A percentile compares a stretch with the other conserved stretches of the same genome.
Evolutionary conservation across 805 yeast species (phyloP).

Genomic region (Cyberlindnera samutprakarnensis): DNA sequence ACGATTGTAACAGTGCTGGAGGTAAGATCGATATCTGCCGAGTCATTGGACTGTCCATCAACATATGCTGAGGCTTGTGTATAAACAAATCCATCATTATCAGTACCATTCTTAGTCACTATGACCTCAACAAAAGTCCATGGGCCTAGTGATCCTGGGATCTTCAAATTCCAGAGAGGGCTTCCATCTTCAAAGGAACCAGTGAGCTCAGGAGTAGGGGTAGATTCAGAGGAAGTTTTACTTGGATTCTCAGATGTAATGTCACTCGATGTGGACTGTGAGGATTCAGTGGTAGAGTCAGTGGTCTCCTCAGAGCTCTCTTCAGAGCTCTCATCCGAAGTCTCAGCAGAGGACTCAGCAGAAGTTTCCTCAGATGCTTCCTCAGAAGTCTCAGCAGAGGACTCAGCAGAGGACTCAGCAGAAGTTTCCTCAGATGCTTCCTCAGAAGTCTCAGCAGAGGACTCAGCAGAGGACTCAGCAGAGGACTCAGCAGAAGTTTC

Average conservation of each 20-base stretch:
- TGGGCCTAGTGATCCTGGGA: background rate
- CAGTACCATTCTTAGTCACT: background rate
- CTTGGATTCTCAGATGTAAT: background rate
- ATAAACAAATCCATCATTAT: background rate
- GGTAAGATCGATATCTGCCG: background rate
- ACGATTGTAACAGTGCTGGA: background rate
- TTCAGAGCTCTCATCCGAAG: background rate
- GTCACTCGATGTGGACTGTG: background rate
- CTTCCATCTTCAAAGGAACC: background rate
- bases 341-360: background rate
- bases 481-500: background rate
- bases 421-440: background rate
- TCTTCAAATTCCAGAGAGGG: background rate
- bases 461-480: slow-evolving; percentile 1
- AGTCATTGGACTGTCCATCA: background rate
- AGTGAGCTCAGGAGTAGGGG: background rate
- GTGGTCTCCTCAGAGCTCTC: background rate
- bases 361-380: background rate
- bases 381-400: background rate
- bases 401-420: background rate
- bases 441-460: background rate
- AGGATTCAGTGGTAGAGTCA: background rate
- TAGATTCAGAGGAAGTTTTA: background rate
- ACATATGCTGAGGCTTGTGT: background rate
- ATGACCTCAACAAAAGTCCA: background rate